phyloP scores from a whole-genome alignment of 2,329 filamentous ascomycete species.

The Coniochaeta sp. region DNA sequence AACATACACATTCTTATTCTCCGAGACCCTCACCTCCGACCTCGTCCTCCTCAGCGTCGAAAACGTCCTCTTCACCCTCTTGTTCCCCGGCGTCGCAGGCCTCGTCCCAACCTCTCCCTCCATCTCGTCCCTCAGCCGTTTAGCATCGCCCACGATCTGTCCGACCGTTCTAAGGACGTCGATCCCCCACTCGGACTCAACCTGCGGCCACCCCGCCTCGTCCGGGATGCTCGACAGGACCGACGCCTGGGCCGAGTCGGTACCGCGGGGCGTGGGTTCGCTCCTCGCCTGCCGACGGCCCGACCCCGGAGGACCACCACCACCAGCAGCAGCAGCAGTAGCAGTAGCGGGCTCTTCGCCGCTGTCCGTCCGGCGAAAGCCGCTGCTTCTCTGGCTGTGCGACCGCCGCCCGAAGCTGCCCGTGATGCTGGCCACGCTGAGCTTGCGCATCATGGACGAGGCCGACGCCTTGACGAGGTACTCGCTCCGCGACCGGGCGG shows the following conservation, averaged over 20 bases:
- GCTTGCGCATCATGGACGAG: conserved; percentile 78
- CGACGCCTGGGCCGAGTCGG: not conserved
- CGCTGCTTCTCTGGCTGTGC: conserved; percentile 5
- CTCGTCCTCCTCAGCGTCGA: not conserved
- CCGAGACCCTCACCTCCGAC: not conserved
- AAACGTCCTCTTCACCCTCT: not conserved
- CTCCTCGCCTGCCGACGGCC: not conserved
- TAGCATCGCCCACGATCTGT: not conserved
- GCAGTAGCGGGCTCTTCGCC: not conserved
- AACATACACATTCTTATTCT: not conserved
- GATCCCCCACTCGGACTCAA: conserved; percentile 3
- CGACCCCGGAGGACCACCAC: not conserved
- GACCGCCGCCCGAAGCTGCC: conserved; percentile 59
- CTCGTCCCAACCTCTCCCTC: not conserved
- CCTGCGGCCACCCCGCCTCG: not conserved
- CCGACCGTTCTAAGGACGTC: conserved; percentile 4
- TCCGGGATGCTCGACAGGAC: not conserved
- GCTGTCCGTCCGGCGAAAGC: not conserved
- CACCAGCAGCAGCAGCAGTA: too few relatives aligned
- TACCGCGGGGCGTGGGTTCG: not conserved
- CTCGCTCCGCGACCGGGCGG: conserved; percentile 47
- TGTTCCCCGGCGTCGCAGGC: not conserved
- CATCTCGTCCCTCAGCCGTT: not conserved
- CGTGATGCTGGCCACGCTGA: conserved; percentile 75
- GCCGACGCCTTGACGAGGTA: conserved; percentile 71